Conservation (phyloP, 2,329 filamentous ascomycete species). For the Diplocarpon rosae region DNA sequence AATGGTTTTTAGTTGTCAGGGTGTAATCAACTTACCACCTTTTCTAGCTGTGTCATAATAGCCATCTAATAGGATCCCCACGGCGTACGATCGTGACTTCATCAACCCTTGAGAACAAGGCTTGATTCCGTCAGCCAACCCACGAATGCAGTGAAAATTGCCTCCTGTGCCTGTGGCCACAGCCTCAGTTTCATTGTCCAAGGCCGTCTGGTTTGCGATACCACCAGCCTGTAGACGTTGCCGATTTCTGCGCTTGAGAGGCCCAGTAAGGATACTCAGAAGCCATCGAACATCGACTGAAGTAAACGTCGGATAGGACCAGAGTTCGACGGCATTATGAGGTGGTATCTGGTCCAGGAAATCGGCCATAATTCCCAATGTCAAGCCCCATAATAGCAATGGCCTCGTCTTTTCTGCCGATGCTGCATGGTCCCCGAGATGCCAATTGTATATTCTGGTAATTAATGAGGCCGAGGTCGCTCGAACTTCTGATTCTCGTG, state of each 20-base stretch:
- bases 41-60: conserved; percentile 25
- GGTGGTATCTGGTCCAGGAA: conserved; percentile 58
- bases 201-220: conserved; percentile 20
- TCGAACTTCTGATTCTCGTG: conserved; percentile 1
- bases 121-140: conserved; percentile 14
- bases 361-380: conserved; percentile 55
- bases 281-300: conserved; percentile 47
- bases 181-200: conserved; percentile 22
- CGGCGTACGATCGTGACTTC: conserved; percentile 16
- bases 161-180: conserved; percentile 14
- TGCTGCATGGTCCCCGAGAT: conserved; percentile 27
- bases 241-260: conserved; percentile 41
- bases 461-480: background rate
- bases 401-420: conserved; percentile 29
- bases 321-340: conserved; percentile 46
- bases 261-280: conserved; percentile 48
- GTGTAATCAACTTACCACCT: conserved; percentile 7
- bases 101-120: conserved; percentile 12
- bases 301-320: conserved; percentile 60
- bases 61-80: conserved; percentile 25
- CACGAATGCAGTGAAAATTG: conserved; percentile 17
- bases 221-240: conserved; percentile 22
- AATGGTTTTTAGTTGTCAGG: no score
- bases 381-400: conserved; percentile 57
- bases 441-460: conserved; percentile 20